Evolutionary conservation across 169 alveolate species (phyloP).

Genomic region (Pseudocohnilembus persalinus): DNA sequence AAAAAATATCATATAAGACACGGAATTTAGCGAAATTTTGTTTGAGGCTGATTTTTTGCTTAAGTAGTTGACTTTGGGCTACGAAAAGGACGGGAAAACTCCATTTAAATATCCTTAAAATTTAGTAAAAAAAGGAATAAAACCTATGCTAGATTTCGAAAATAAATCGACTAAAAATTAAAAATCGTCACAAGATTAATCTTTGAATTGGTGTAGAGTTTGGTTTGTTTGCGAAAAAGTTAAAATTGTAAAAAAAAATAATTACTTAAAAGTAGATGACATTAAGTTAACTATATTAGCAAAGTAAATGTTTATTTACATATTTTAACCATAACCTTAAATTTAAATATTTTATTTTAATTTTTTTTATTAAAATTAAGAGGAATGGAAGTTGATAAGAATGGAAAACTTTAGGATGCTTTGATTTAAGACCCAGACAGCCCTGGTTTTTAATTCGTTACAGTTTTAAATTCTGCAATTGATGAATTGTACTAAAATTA

Average conservation of each 20-base stretch:
- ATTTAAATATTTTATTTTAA: too few relatives aligned
- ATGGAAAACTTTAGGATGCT: slow-evolving; percentile 35
- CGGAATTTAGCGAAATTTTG: slow-evolving; percentile 44
- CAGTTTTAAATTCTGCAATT: slow-evolving; percentile 8
- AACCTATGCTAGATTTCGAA: background rate
- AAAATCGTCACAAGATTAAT: background rate
- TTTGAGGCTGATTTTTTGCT: slow-evolving; percentile 36
- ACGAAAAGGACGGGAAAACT: slow-evolving; percentile 17
- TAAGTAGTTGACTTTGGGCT: slow-evolving; percentile 35
- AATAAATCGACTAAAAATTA: background rate
- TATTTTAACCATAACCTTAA: too few relatives aligned
- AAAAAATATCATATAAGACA: slow-evolving; percentile 33
- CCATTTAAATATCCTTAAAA: slow-evolving; percentile 27
- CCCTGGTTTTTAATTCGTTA: slow-evolving; percentile 24
- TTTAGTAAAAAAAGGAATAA: background rate
- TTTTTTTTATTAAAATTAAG: slow-evolving; percentile 11
- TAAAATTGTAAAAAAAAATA: background rate
- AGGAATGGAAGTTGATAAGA: slow-evolving; percentile 13
- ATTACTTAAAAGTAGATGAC: slow-evolving; percentile 1
- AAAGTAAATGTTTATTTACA: background rate
- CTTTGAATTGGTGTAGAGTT: background rate
- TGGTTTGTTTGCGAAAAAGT: slow-evolving; percentile 38
- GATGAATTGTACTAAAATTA: slow-evolving; percentile 4
- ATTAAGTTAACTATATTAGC: slow-evolving; percentile 30
- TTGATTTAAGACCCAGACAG: slow-evolving; percentile 20